Percentiles rank a stretch among this genome's conserved stretches.
These are phyloP conservation scores for Cladosporium sp. DNA, from an alignment of 2,329 filamentous ascomycete genomes.

Conservation along the genomic window DNA sequence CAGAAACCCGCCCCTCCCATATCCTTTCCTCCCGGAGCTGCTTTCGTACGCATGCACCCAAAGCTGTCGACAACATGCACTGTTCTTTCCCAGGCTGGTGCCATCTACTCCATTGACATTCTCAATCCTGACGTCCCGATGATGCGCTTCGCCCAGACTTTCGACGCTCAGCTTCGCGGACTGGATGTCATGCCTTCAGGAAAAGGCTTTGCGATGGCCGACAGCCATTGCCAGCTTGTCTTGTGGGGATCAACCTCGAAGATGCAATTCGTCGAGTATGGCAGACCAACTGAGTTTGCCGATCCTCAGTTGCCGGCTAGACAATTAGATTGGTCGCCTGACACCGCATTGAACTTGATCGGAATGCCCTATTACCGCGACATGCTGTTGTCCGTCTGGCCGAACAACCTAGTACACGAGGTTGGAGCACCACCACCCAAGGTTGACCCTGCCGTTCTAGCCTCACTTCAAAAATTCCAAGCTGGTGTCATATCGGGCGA, in stretches of 20 bases:
- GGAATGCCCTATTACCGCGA: conserved; percentile 96
- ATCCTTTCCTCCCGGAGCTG: conserved; percentile 85
- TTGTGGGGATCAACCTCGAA: conserved; percentile 87
- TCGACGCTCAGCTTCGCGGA: conserved; percentile 65
- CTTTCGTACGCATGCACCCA: conserved; percentile 94
- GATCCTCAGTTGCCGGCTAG: conserved; percentile 58
- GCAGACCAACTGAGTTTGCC: conserved; percentile 72
- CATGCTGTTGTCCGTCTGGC: conserved; percentile 82
- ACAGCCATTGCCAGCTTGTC: conserved; percentile 73
- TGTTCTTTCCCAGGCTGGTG: conserved; percentile 84
- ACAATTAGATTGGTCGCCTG: conserved; percentile 40
- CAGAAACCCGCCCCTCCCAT: conserved; percentile 84
- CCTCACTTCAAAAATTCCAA: conserved; percentile 65
- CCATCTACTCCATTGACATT: conserved; percentile 93
- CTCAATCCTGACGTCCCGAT: conserved; percentile 89
- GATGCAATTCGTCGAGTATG: conserved; percentile 79
- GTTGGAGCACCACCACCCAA: conserved; percentile 76
- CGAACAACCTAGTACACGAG: conserved; percentile 76
- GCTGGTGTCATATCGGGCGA: conserved; percentile 48
- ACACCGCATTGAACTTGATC: conserved; percentile 77
- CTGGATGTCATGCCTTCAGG: conserved; percentile 86
- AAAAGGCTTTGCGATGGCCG: conserved; percentile 76
- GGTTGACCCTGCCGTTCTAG: conserved; percentile 66
- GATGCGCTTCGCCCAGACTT: conserved; percentile 75
- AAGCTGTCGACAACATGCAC: conserved; percentile 93